These are phyloP conservation scores for Cenchrus purpureus DNA, from an alignment of 176 grass and related monocot species.

Conservation along the genomic window DNA sequence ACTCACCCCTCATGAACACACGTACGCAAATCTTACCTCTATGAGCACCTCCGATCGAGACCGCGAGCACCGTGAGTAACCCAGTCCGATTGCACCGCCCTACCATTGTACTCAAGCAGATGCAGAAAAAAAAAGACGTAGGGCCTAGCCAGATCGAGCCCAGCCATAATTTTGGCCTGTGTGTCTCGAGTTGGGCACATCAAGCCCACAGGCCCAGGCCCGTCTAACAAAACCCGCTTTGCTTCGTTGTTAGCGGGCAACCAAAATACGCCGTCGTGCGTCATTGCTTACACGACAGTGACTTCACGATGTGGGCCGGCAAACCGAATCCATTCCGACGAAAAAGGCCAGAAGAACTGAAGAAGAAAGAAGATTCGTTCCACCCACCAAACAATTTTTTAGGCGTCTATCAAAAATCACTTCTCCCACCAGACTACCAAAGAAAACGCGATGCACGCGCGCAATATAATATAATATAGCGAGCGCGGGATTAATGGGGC, in stretches of 20 bases:
- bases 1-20: too few relatives aligned
- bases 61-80: too few relatives aligned
- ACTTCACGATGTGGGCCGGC: not conserved
- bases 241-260: accelerated
- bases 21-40: too few relatives aligned
- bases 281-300: conserved; percentile 1
- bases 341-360: not conserved
- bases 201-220: not conserved
- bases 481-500: conserved; percentile 21
- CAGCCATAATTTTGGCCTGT: not conserved
- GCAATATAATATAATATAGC: not conserved
- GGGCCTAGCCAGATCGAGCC: too few relatives aligned
- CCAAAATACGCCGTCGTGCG: not conserved
- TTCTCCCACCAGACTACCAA: too few relatives aligned
- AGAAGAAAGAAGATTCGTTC: not conserved
- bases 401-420: not conserved
- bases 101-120: too few relatives aligned
- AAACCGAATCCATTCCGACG: not conserved
- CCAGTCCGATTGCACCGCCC: too few relatives aligned
- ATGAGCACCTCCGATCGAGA: too few relatives aligned
- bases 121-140: too few relatives aligned
- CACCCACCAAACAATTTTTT: not conserved
- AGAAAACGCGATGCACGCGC: not conserved
- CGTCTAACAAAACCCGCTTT: not conserved
- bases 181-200: not conserved